phyloP scores from a whole-genome alignment of 2,329 filamentous ascomycete species.

The Fusarium sp. region DNA sequence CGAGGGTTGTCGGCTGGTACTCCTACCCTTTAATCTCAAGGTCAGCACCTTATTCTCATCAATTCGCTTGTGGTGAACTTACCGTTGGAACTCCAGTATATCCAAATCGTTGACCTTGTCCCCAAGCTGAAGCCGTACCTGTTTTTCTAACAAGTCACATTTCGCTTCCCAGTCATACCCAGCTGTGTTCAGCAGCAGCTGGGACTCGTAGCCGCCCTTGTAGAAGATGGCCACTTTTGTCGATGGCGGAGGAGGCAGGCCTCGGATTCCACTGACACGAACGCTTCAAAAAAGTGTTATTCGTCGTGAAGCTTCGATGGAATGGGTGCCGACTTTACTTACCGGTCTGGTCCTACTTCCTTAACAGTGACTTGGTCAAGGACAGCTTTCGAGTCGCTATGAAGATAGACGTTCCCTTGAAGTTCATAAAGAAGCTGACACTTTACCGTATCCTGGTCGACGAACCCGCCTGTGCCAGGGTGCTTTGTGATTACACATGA shows the following conservation, averaged over 20 bases:
- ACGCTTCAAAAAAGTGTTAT: constrained; percentile 35
- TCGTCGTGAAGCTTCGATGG: not conserved
- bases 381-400: constrained; percentile 59
- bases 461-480: constrained; percentile 52
- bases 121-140: constrained; percentile 56
- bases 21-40: not conserved
- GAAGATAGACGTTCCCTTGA: constrained; percentile 59
- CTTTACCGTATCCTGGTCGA: constrained; percentile 50
- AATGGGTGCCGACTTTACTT: too few species aligned
- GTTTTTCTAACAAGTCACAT: constrained; percentile 59
- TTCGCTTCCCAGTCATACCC: constrained; percentile 61
- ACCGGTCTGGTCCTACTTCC: constrained; percentile 47
- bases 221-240: constrained; percentile 65
- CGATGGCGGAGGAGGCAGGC: constrained; percentile 58
- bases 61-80: not conserved
- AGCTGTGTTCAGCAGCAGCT: constrained; percentile 56
- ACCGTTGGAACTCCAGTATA: constrained; percentile 18
- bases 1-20: not conserved
- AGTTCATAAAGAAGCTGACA: constrained; percentile 62
- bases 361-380: constrained; percentile 49
- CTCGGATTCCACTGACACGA: constrained; percentile 53
- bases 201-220: constrained; percentile 57
- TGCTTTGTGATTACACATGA: constrained; percentile 61
- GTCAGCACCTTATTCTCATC: not conserved
- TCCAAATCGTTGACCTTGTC: constrained; percentile 10